Base-by-base conservation (phyloP, 164 flowering plant genomes). In the Saururus chinensis region DNA sequence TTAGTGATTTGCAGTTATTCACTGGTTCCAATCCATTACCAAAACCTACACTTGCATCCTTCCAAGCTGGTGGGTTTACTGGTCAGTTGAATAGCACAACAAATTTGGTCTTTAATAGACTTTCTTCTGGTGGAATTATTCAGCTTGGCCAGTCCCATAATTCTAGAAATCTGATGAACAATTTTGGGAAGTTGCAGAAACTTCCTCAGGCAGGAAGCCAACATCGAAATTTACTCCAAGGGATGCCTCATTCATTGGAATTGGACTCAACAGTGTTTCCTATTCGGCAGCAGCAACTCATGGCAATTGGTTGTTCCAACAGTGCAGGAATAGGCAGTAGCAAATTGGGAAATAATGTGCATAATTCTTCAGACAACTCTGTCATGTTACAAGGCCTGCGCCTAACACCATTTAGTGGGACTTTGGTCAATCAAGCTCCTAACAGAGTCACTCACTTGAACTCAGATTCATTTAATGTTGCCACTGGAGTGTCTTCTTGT, bases 1-100 rank as follows among this genome's bases (percentile, higher is more conserved):
- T 74, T 68, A 80, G 85, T 56, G 91, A 82, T 69, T 83, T 77
- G 49, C 79, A 68, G 62, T 51, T 75, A 59, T 66, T 81, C 57
- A 51, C 77, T 64, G 84, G 83, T 64, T 49, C 88, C 45, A 84
- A 84, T 70, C 79, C 87, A 64, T 67, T 86, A n/a, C n/a, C n/a
- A n/a, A n/a, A n/a, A n/a, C n/a, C n/a, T n/a, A n/a, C n/a, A n/a
- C n/a, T n/a, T n/a, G n/a, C n/a, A n/a, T n/a, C n/a, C n/a, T n/a
- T n/a, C n/a, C n/a, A n/a, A n/a, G n/a, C n/a, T n/a, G n/a, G n/a
- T n/a, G n/a, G n/a, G n/a, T n/a, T n/a, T n/a, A n/a, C n/a, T n/a
- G n/a, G n/a, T n/a, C n/a, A n/a, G 71, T 66, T 85, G 60, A 84
- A 84, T 66, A 60, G 82, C 12, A 71, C 89, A n/a, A 21, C 81